Base-by-base conservation (phyloP, 306 rosid species). In the Gastrolobium bilobum region DNA sequence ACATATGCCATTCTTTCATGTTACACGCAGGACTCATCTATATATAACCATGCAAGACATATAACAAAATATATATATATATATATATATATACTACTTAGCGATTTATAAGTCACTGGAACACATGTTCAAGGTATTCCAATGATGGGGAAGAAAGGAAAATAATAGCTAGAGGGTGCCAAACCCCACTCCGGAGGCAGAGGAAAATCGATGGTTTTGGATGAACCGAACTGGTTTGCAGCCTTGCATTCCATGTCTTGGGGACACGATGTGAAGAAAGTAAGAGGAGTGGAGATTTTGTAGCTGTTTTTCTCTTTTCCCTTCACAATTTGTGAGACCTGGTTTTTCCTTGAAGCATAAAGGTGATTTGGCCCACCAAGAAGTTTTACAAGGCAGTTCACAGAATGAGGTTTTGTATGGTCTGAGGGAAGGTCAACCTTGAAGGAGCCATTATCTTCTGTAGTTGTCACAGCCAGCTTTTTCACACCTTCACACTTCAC, bases 151-250 rank as follows among this genome's bases (percentile, higher is more conserved):
- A 92, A 5, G 86, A 84, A 89, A 51, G 97, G 98, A 33, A 91
- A 1, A 60, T 89, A 94, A 44, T 47, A 85, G 90, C 97, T 91
- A 2, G 85, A 50, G 0, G 99, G 99, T 38, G 99, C 95, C 76
- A 94, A 81, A 4, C 99, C 97, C 97, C 97, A 94, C 71, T 85
- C 88, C 0, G 75, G 85, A 39, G 98, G 97, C 62, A 94, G 40
- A 43, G 97, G 98, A 13, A 94, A 50, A 83, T 94, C 56, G 2
- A 88, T 1, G 7, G 89, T 91, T 79, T 92, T 88, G 61, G 97
- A 92, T 2, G 97, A 89, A 37, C 73, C 86, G 9, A 84, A 54
- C 39, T 64, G 0, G 10, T 79, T 76, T 7, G n/a, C 11, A 47
- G 50, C 67, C 33, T 68, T 87, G 78, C 91, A 87, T 13, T 80